These are phyloP conservation scores for Parathielavia hyrcaniae DNA, from an alignment of 495 filamentous ascomycete species.

Conservation along the genomic window DNA sequence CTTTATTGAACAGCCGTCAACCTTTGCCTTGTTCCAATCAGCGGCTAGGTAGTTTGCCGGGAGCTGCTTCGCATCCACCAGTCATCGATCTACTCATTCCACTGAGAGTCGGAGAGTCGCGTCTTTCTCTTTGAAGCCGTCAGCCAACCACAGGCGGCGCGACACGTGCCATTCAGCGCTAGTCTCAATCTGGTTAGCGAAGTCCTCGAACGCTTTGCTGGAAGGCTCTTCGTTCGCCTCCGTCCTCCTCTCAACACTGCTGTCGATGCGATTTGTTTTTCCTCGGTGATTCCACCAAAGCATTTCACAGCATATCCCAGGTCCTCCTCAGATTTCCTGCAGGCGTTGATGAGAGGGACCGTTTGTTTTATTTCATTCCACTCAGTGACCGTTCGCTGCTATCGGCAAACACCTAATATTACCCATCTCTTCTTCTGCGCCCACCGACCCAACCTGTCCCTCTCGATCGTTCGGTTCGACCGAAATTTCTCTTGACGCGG, in stretches of 20 bases:
- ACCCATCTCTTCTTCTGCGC: constrained; percentile 7
- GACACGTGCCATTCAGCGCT: constrained; percentile 25
- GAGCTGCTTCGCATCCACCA: too few relatives aligned
- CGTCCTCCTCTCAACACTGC: constrained; percentile 18
- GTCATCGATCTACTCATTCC: too few relatives aligned
- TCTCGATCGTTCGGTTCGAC: constrained; percentile 12
- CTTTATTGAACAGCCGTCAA: too few relatives aligned
- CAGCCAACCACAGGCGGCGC: constrained; percentile 13
- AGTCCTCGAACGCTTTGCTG: constrained; percentile 22
- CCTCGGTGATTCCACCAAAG: neutral
- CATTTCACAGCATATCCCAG: constrained; percentile 15
- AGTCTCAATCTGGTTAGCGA: constrained; percentile 20
- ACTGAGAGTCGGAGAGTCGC: too few relatives aligned
- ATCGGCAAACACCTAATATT: constrained; percentile 19
- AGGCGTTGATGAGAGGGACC: constrained; percentile 20
- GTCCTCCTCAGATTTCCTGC: constrained; percentile 26
- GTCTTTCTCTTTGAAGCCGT: neutral
- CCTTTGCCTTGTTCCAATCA: too few relatives aligned
- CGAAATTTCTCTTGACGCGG: neutral
- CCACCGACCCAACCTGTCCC: neutral
- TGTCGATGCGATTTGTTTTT: constrained; percentile 8
- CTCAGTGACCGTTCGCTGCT: neutral
- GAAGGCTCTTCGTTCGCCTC: constrained; percentile 35
- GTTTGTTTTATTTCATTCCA: constrained; percentile 20
- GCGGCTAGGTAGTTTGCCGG: too few relatives aligned